A percentile compares a stretch with the other conserved stretches of the same genome.
Conservation (phyloP, 148 eudicot genomes). For the Persicaria tinctoria region DNA sequence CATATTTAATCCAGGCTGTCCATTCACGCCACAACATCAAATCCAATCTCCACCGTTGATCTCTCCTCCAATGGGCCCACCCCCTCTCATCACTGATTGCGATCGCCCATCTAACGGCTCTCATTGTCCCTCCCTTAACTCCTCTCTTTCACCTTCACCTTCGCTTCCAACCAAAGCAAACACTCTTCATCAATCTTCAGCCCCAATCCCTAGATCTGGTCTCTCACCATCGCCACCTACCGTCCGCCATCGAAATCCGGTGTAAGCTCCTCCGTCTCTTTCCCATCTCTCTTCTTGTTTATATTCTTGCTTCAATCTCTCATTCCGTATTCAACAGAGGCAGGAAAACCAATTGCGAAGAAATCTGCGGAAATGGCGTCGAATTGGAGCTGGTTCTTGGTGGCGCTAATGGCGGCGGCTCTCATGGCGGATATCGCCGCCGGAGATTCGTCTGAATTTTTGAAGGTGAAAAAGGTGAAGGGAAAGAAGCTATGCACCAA, state of each 20-base stretch:
- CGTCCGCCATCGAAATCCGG: not conserved
- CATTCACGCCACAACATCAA: conserved; percentile 15
- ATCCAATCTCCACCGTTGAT: conserved; percentile 24
- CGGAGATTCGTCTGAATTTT: conserved; percentile 25
- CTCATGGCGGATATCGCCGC: not conserved
- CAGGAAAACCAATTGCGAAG: not conserved
- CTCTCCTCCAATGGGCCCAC: conserved; percentile 1
- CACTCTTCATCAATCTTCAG: conserved; percentile 9
- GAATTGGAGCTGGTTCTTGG: conserved; percentile 12
- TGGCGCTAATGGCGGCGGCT: conserved; percentile 4
- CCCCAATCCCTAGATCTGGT: not conserved
- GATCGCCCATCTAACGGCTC: conserved; percentile 5
- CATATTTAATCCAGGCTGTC: conserved; percentile 2
- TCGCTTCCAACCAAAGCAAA: conserved; percentile 17
- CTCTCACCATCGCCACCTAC: conserved; percentile 7
- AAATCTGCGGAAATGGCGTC: conserved; percentile 9
- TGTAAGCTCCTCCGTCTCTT: conserved; percentile 11
- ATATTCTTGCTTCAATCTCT: not conserved
- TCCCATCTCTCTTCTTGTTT: not conserved
- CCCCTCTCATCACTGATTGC: not conserved
- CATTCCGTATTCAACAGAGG: conserved; percentile 1
- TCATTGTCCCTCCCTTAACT: conserved; percentile 3
- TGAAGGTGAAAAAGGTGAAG: conserved; percentile 41
- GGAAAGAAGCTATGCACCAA: conserved; percentile 58
- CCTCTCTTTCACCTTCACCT: conserved; percentile 16